Evolutionary conservation across 75 land plant species (phyloP).

Genomic region (Cunninghamia lanceolata): DNA sequence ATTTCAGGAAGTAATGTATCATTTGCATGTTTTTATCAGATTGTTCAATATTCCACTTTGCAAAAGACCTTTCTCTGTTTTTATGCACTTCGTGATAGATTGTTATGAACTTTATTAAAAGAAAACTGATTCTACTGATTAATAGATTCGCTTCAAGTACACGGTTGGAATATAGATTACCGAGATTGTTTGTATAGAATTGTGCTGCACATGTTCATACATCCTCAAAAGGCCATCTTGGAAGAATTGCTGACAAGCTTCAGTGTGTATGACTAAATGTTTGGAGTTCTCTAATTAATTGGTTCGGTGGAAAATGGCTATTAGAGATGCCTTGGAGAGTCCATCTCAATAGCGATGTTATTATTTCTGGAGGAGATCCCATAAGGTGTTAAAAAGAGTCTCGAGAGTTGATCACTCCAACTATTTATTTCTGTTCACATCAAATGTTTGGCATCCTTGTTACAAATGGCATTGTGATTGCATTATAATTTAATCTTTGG

Average conservation of each 20-base stretch:
- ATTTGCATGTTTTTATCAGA: not conserved
- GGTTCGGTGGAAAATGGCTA: not conserved
- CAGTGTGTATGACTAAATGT: not conserved
- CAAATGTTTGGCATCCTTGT: not conserved
- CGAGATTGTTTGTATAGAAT: not conserved
- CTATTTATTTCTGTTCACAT: not conserved
- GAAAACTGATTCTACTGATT: not conserved
- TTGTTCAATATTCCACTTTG: not conserved
- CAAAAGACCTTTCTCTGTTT: too few species aligned
- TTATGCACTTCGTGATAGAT: not conserved
- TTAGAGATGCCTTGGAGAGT: not conserved
- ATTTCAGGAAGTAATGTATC: constrained; percentile 6
- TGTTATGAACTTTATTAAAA: not conserved
- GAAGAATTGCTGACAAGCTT: not conserved
- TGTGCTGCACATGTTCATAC: not conserved
- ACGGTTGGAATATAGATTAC: not conserved
- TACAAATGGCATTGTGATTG: not conserved
- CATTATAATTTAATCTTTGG: not conserved
- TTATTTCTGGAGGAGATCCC: not conserved
- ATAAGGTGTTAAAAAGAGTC: not conserved
- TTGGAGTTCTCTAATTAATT: not conserved
- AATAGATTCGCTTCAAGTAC: not conserved
- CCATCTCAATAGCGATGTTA: not conserved
- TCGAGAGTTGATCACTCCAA: not conserved
- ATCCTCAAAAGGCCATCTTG: not conserved